Percentiles rank a stretch among this genome's conserved stretches.
phyloP scores from a whole-genome alignment of 1,139 yeast species.

The Meyerozyma guilliermondii region DNA sequence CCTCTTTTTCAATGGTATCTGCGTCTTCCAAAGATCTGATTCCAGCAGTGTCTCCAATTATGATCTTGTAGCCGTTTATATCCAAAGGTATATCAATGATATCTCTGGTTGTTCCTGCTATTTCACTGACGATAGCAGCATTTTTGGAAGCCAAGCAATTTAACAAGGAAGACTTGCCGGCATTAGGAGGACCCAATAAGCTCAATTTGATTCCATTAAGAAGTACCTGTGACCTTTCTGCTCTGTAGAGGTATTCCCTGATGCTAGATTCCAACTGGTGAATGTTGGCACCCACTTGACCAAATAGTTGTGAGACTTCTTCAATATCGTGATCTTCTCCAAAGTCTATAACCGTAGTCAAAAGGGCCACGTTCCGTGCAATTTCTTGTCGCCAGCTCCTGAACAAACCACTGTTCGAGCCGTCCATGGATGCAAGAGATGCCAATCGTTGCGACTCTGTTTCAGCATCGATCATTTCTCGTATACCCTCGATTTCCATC shows the following conservation, averaged over 20 bases:
- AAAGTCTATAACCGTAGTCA: conserved; percentile 89
- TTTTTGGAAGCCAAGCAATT: conserved; percentile 72
- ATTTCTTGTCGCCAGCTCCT: conserved; percentile 63
- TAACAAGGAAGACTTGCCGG: conserved; percentile 87
- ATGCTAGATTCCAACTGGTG: conserved; percentile 40
- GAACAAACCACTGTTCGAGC: conserved; percentile 54
- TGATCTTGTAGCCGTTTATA: conserved; percentile 76
- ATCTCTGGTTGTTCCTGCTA: conserved; percentile 95
- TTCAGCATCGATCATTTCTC: conserved; percentile 89
- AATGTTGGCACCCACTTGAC: conserved; percentile 44
- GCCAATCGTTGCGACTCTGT: conserved; percentile 83
- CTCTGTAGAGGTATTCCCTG: conserved; percentile 41
- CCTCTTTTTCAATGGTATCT: conserved; percentile 72
- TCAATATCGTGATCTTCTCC: conserved; percentile 92
- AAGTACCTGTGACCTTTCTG: conserved; percentile 59
- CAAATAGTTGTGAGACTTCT: conserved; percentile 47
- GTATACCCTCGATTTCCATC: conserved; percentile 86
- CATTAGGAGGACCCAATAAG: conserved; percentile 89
- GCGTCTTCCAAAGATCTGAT: conserved; percentile 45
- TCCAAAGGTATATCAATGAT: conserved; percentile 77
- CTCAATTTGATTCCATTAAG: conserved; percentile 70
- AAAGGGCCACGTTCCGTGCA: conserved; percentile 61
- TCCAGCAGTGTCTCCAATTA: conserved; percentile 93
- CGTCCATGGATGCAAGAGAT: conserved; percentile 69
- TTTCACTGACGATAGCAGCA: conserved; percentile 85